Percentiles rank a stretch among this genome's conserved stretches.
Evolutionary conservation across 768 basidiomycete species (phyloP).

Genomic region (Phanerochaete carnosa): DNA sequence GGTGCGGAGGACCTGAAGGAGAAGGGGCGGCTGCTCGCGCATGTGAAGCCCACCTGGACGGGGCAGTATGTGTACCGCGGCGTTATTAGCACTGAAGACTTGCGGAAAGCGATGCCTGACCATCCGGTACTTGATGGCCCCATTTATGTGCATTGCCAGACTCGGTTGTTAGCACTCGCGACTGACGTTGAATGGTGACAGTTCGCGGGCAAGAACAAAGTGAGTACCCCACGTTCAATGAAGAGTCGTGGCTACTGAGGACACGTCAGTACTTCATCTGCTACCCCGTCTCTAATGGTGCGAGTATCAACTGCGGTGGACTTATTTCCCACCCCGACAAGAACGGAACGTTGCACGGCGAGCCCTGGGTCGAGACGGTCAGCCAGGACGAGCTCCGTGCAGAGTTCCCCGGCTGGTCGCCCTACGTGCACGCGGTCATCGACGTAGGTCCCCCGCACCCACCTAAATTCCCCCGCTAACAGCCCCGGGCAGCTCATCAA

Average conservation of each 20-base stretch:
- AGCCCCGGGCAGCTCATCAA: conserved; percentile 10
- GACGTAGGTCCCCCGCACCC: conserved; percentile 11
- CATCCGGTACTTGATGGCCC: conserved; percentile 18
- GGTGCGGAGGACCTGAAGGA: conserved; percentile 1
- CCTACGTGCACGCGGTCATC: conserved; percentile 15
- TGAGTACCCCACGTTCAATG: not conserved
- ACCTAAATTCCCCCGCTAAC: not conserved
- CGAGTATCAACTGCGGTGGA: conserved; percentile 21
- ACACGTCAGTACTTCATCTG: conserved; percentile 33
- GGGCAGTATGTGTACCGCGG: conserved; percentile 39
- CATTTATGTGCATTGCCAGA: conserved; percentile 19
- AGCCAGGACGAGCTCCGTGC: conserved; percentile 15
- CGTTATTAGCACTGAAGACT: conserved; percentile 31
- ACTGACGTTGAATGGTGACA: not conserved
- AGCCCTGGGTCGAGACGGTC: conserved; percentile 16
- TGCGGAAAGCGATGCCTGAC: conserved; percentile 25
- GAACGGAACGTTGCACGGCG: conserved; percentile 17
- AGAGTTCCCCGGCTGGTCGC: conserved; percentile 20
- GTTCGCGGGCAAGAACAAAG: conserved; percentile 25
- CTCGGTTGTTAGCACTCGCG: not conserved
- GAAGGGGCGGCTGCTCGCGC: conserved; percentile 1
- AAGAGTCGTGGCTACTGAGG: not conserved
- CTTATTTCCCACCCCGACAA: conserved; percentile 15
- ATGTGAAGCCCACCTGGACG: conserved; percentile 34
- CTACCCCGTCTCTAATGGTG: conserved; percentile 23